These are phyloP conservation scores for Rhizopogon vulgaris DNA, from an alignment of 768 basidiomycete species.

Conservation along the genomic window DNA sequence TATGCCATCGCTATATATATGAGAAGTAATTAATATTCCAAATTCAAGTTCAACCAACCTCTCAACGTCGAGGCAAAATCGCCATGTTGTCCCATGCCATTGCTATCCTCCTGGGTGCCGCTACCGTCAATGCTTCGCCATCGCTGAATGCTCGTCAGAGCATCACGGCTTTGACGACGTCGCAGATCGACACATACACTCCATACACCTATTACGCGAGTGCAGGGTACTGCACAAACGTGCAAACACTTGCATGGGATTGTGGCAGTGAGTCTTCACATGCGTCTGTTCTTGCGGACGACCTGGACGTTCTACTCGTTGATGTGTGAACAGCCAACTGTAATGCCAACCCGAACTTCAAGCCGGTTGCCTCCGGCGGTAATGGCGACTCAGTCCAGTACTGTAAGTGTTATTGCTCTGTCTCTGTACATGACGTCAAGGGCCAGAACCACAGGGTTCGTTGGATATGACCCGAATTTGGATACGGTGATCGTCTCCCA, in stretches of 20 bases:
- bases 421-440: neutral
- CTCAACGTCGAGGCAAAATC: neutral
- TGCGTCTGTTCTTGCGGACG: neutral
- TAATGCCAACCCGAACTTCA: slow-evolving; percentile 40
- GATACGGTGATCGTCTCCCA: slow-evolving; percentile 32
- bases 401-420: slow-evolving; percentile 23
- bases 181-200: slow-evolving; percentile 37
- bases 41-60: neutral
- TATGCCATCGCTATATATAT: neutral
- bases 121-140: slow-evolving; percentile 15
- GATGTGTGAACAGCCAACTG: slow-evolving; percentile 33
- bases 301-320: neutral
- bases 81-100: slow-evolving; percentile 14
- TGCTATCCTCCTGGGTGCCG: slow-evolving; percentile 10
- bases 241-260: slow-evolving; percentile 40
- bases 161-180: slow-evolving; percentile 32
- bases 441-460: slow-evolving; percentile 35
- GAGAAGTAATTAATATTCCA: neutral
- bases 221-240: slow-evolving; percentile 42
- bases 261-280: slow-evolving; percentile 43
- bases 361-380: slow-evolving; percentile 43
- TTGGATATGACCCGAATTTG: slow-evolving; percentile 42
- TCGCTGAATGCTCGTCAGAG: slow-evolving; percentile 26
- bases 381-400: slow-evolving; percentile 36
- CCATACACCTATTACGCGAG: slow-evolving; percentile 48